Evolutionary conservation across 352 stramenopile species (phyloP).

Genomic region (Pythium aristosporum): DNA sequence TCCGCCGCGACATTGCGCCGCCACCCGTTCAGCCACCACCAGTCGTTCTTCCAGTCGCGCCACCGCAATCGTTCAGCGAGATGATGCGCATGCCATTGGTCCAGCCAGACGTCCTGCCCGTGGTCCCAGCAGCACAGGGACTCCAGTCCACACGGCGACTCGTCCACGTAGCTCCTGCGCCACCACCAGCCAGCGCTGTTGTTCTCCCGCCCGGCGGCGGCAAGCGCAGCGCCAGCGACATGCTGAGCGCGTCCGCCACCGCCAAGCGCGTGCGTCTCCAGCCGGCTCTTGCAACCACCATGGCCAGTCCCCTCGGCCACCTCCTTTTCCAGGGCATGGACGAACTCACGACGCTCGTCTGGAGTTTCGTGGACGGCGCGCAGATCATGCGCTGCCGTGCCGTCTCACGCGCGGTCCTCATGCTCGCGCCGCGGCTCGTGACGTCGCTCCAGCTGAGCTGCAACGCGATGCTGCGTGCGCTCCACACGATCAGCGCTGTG

Average conservation of each 20-base stretch:
- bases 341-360: conserved; percentile 70
- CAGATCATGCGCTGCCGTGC: conserved; percentile 74
- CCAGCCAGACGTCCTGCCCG: conserved; percentile 5
- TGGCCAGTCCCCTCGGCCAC: conserved; percentile 31
- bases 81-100: conserved; percentile 21
- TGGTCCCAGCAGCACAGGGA: no score
- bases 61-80: conserved; percentile 17
- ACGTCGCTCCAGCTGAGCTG: conserved; percentile 78
- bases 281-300: background rate
- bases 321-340: conserved; percentile 64
- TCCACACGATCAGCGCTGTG: conserved; percentile 33
- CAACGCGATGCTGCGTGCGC: conserved; percentile 63
- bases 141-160: no score
- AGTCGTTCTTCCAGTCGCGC: background rate
- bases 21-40: background rate
- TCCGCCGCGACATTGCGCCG: conserved; percentile 45
- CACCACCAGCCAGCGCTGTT: background rate
- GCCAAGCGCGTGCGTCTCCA: conserved; percentile 14
- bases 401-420: conserved; percentile 45
- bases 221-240: conserved; percentile 19
- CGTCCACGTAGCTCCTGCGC: background rate
- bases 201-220: background rate
- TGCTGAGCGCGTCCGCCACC: background rate
- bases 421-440: conserved; percentile 59
- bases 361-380: conserved; percentile 73